Evolutionary conservation across 768 basidiomycete species (phyloP), one percentile per base, ranked within the genome.

Genomic region (Harrya chromipes): DNA sequence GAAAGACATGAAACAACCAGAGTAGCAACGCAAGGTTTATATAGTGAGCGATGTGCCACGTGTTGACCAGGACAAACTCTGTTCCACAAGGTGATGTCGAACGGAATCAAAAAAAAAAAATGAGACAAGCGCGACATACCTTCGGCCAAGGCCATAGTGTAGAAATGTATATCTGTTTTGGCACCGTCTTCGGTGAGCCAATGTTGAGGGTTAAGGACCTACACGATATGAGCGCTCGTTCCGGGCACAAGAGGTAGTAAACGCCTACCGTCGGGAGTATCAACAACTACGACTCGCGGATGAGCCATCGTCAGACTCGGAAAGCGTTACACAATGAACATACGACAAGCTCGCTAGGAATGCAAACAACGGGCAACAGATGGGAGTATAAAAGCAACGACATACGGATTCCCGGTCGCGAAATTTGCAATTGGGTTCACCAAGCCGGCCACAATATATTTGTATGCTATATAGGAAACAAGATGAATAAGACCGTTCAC

Each of bases 1-100:
- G 56, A 8, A 65, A 64, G 33, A 86, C 70, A 1, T 62, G 72
- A 70, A 86, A 85, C 0, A 82, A 77, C 82, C 83, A 85, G 8
- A 82, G 71, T 9, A 82, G 63, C 14, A 82, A 67, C 0, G 83
- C 80, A 0, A 81, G 77, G 57, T 80, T 85, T 70, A 58, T 80
- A 83, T 0, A 85, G 68, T 2, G 84, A 84, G 1, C 62, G 56
- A 20, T 70, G 40, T 4, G 58, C 61, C 21, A 63, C 75, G 60
- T 83, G 73, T 54, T 78, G 77, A 0, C 83, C 83, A 9, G 33
- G 33, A 33, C 33, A 33, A 33, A 33, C 33, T 33, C 33, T 33
- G 14, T 33, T 13, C 3, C 31, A 31, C 8, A 6, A 29, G 4
- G 3, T 31, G 13, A 3, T 13, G 13, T 31, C 31, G 6, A 31